Percentiles rank a stretch among this genome's conserved stretches.
These are phyloP conservation scores for Eremothecium sinecaudum DNA, from an alignment of 1,139 yeast genomes.

Conservation along the genomic window DNA sequence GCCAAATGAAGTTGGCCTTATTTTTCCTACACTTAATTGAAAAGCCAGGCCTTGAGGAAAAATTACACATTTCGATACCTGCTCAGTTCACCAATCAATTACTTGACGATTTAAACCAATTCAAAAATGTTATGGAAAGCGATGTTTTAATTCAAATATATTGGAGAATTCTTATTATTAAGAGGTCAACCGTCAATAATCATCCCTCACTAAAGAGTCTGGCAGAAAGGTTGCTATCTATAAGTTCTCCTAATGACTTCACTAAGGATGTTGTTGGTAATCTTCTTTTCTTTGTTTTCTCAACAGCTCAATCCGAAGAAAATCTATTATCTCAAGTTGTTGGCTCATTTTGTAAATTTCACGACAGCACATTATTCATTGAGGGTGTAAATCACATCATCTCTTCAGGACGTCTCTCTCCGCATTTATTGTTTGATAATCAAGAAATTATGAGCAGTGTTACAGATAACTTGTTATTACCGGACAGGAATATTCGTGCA, in stretches of 20 bases:
- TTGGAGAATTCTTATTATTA: conserved; percentile 25
- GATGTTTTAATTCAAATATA: conserved; percentile 32
- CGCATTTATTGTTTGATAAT: conserved; percentile 4
- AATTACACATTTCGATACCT: conserved; percentile 16
- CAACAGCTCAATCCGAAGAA: background rate
- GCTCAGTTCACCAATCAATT: conserved; percentile 13
- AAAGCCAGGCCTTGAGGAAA: conserved; percentile 12
- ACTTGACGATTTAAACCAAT: conserved; percentile 4
- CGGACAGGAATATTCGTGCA: conserved; percentile 42
- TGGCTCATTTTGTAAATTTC: conserved; percentile 3
- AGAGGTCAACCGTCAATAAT: conserved; percentile 13
- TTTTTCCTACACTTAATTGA: conserved; percentile 36
- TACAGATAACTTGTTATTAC: conserved; percentile 36
- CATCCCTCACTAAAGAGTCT: conserved; percentile 10
- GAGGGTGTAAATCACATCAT: conserved; percentile 13
- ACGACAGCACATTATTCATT: conserved; percentile 19
- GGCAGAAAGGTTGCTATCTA: conserved; percentile 10
- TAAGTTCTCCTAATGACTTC: conserved; percentile 9
- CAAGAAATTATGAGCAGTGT: conserved; percentile 6
- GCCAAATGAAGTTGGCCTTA: conserved; percentile 36
- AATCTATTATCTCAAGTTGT: background rate
- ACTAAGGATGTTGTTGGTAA: conserved; percentile 23
- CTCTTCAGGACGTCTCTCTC: conserved; percentile 10
- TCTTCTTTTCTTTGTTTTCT: conserved; percentile 10
- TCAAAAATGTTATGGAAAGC: conserved; percentile 8